Evolutionary conservation across 1,284 basidiomycete genomes (phyloP).

Genomic region (Coniferiporia sulphurascens): DNA sequence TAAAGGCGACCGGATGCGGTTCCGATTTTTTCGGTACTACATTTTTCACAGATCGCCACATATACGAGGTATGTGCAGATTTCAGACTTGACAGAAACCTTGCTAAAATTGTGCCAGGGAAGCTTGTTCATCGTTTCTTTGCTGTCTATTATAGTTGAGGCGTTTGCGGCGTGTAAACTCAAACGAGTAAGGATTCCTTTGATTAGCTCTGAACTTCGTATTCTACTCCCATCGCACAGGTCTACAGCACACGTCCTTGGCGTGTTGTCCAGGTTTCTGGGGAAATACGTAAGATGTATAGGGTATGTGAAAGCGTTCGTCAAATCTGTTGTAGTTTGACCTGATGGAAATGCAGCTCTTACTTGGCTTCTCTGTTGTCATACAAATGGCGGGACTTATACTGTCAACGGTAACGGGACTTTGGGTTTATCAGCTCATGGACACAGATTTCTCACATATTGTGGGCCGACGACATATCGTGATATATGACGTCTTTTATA

Average conservation of each 20-base stretch:
- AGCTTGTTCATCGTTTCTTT: conserved; percentile 3
- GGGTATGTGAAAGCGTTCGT: conserved; percentile 12
- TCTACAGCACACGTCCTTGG: conserved; percentile 20
- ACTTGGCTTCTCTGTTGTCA: conserved; percentile 22
- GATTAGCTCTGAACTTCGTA: not conserved
- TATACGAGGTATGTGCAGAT: conserved; percentile 16
- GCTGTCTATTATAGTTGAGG: not conserved
- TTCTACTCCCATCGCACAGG: not conserved
- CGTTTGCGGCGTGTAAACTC: conserved; percentile 7
- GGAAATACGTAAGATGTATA: conserved; percentile 22
- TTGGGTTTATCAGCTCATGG: conserved; percentile 22
- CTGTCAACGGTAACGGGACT: conserved; percentile 22
- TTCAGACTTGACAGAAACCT: not conserved
- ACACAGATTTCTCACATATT: conserved; percentile 6
- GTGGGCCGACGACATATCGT: conserved; percentile 12
- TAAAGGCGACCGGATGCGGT: conserved; percentile 7
- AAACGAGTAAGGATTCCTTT: not conserved
- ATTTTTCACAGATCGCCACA: conserved; percentile 15
- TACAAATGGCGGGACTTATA: conserved; percentile 24
- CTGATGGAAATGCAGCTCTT: conserved; percentile 15
- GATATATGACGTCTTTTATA: conserved; percentile 16
- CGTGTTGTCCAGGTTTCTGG: conserved; percentile 22
- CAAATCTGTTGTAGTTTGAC: not conserved
- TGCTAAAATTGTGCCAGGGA: conserved; percentile 1
- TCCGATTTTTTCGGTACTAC: conserved; percentile 3